Base-by-base conservation (phyloP, 371 early-diverging fungal species). In the Mortierella sp. region DNA sequence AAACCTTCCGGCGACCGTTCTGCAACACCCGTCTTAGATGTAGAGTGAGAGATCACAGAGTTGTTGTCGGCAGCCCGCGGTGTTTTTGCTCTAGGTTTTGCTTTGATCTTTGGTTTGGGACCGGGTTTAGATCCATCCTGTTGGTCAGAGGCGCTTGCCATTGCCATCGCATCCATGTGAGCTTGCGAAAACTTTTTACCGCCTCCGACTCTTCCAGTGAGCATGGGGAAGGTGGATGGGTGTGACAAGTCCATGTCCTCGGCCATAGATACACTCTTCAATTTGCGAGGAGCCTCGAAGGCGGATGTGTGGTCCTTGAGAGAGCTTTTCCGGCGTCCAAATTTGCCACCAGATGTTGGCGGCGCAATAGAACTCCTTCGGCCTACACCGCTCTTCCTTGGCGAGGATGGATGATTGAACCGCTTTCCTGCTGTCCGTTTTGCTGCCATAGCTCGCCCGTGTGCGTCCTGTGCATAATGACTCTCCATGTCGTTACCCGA, bases 151-250 rank as follows among this genome's bases (percentile, higher is more conserved):
- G 31, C 30, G 48, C 44, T 56, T 8, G 67, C 66, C 17, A 48
- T 61, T 6, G 65, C 59, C 67, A 72, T 66, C 39, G 72, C 72
- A 14, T 66, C 58, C 23, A 72, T 50, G 21, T 72, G 72, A 5
- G 72, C 72, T 30, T 72, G 72, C 11, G 72, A 72, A 51, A 72
- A 72, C 58, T 66, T 66, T 37, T 72, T 72, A 50, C 72, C 72
- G 12, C 72, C 72, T 8, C 72, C 60, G 14, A 42, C 28, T 37
- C 61, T 21, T 42, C 42, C 46, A 21, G 42, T 53, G 2, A 32
- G 46, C 46, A 27, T 46, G 5, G 63, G 47, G 31, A 26, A 23
- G 1, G 55, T 34, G 3, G 52, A 42, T 27, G 50, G 32, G 26
- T 68, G 56, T 1, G 58, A 47, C 4, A 39, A 49, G 3, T 61